Base-by-base conservation (phyloP, 2,329 filamentous ascomycete species). In the Scedosporium dehoogii region DNA sequence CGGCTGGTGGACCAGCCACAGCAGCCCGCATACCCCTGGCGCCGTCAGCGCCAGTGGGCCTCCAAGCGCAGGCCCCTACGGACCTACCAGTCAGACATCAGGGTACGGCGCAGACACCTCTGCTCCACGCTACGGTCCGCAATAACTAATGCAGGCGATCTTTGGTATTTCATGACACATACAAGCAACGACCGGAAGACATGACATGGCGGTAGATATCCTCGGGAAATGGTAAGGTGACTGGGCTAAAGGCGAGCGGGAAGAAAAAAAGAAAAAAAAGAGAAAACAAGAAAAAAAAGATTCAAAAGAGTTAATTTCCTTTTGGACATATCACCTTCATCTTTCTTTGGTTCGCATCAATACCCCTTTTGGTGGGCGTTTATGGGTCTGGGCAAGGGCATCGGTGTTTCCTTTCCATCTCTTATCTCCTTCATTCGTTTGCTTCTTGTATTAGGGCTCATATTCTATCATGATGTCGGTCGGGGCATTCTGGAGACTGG, bases 1-100 rank as follows among this genome's bases (percentile, higher is more conserved):
- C n/a, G 59, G 59, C 25, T 61, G 59, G 59, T 61, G 59, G 59
- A 33, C 59, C 10, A 51, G 33, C 57, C 59, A 61, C 59, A 41
- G 14, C 6, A 61, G 59, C 18, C 59, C 59, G 9, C 59, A 61
- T 51, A 55, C 46, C 1, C 59, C 48, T 27, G 48, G 48, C 5
- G n/a, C 59, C 41, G 58, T 59, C 38, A 44, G 58, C 42, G 59
- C 23, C 23, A 55, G 46, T 23, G 59, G 46, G 7, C 59, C 59
- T 9, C 46, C 59, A n/a, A 61, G 59, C 10, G 48, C 59, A 12
- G 59, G 59, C 4, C 59, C 59, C 6, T 61, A 61, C 12, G 59
- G 59, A n/a, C 25, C 46, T 18, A 6, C 46, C 48, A 55, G 46
- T 21, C 59, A 53, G 21, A 21, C 48, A 3, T 21, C 21, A 18